Evolutionary conservation across 768 basidiomycete genomes (phyloP), one percentile per base, ranked within the genome.

Genomic region (Leccinellum rugosiceps): DNA sequence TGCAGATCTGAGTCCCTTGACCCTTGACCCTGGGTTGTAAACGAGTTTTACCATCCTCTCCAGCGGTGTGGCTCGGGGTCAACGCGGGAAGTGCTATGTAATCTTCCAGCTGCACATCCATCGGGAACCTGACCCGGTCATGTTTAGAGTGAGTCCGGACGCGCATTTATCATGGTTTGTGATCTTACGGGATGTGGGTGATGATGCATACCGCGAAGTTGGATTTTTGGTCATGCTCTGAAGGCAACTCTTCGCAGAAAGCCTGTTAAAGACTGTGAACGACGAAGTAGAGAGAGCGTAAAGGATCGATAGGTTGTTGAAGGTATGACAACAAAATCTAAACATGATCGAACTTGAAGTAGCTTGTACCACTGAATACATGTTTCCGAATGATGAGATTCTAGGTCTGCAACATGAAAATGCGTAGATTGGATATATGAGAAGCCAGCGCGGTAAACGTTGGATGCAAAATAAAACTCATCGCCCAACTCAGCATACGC

Each of bases 221-320:
- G 65, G 90, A 93, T 71, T 90, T 90, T 71, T 92, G 83, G 83
- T 30, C 92, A 93, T 67, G 91, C 88, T 14, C 75, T 92, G 35
- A 83, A 91, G 48, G 87, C 85, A 10, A 93, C 91, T 3, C 92
- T 91, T 53, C 89, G 88, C 60, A 92, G 84, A 13, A 77, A 77
- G n/a, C 89, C 86, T 0, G 92, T 92, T 19, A 82, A 76, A 45
- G 87, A 83, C 46, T 92, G 90, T 67, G 84, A 86, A 68, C 68
- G 67, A 45, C 64, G 77, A 62, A 84, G 80, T 1, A 89, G 90
- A 14, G 86, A 86, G 68, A 68, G 76, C 50, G 88, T 90, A 0
- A 86, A 85, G 61, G 90, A 93, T 71, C 79, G 88, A 56, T 84
- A 88, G 68, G 64, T 84, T 35, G 89, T 87, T 65, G 75, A 85